Evolutionary conservation across 192 early-diverging fungal genomes (phyloP), one percentile per base, ranked within the genome.

Genomic region (Thoreauomyces humboldtii): DNA sequence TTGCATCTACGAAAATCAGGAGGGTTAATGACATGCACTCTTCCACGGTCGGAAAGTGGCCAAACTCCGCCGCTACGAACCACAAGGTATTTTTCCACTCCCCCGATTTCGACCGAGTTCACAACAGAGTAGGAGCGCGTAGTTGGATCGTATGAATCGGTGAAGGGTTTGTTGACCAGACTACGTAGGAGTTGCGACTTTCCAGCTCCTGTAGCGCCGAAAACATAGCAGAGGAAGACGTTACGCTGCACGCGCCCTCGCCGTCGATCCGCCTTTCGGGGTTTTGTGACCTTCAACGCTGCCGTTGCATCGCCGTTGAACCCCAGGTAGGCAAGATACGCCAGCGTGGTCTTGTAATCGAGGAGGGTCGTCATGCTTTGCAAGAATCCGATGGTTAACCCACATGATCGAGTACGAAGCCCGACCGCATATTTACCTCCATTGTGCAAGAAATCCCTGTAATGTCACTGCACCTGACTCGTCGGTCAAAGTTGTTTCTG

Each of bases 361-460:
- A 97, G 73, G 43, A 96, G 79, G 4, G 97, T 98, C 1, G 92
- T 95, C 95, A 98, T 97, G 76, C 94, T 92, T n/a, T n/a, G n/a
- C n/a, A n/a, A n/a, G n/a, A n/a, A n/a, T n/a, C n/a, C n/a, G 27
- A 11, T 57, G 17, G 0, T 14, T 14, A 57, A 57, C 22, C 12
- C 28, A 19, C 33, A 24, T n/a, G n/a, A n/a, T n/a, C n/a, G n/a
- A n/a, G n/a, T n/a, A n/a, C n/a, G n/a, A n/a, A n/a, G n/a, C 48
- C 17, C n/a, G n/a, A n/a, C n/a, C n/a, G n/a, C n/a, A n/a, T n/a
- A 29, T 7, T 56, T 70, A 91, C 90, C 90, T 95, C 97, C 97
- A 99, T 69, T 97, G 95, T n/a, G 94, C 95, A 27, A 99, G 74
- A 79, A 94, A 99, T 17, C 95, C 94, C 72, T 96, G 94, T 50